Base-by-base conservation (phyloP, 2,329 filamentous ascomycete species). In the Stachybotrys chlorohalonatus region DNA sequence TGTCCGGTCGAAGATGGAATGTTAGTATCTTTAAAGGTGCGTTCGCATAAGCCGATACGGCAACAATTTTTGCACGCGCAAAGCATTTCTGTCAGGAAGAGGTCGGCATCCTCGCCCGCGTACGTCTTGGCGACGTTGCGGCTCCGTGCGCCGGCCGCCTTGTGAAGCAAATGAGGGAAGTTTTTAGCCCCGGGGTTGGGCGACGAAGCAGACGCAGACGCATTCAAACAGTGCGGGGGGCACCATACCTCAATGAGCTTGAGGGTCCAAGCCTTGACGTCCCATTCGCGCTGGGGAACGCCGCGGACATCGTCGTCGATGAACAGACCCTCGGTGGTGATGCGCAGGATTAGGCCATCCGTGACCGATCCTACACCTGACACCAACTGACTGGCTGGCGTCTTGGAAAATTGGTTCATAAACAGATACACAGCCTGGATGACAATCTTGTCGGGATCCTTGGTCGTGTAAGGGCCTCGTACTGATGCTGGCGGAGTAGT, bases 241-340 rank as follows among this genome's bases (percentile, higher is more conserved):
- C 86, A 91, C 83, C 87, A 90, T 76, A 94, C 86, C 81, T 97
- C 94, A 70, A 95, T 84, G 60, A 87, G 76, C 74, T 95, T 96
- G 73, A 99, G 82, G 48, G 91, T 96, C 94, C 94, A 97, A 31
- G 93, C 92, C 72, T 97, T 97, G 66, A 97, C 85, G 69, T 99
- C 94, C 94, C 94, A 99, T 73, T 99, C 94, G 56, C 94, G 85
- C 72, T 97, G 91, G n/a, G 90, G 86, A 15, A 96, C 90, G 58
- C 85, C 85, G 49, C 92, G 85, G 53, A 96, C 83, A 69, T 97
- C 94, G 69, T 99, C 94, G 68, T 99, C 94, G 66, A 99, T 94
- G 73, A 97, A 97, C 53, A 97, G 80, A 16, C 94, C 94, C 69
- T 96, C 93, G 1, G 90, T 95, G 11, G 90, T 93, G 65, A 97